Conservation (phyloP, 75 land plant species). For the Ceratopteris richardii region DNA sequence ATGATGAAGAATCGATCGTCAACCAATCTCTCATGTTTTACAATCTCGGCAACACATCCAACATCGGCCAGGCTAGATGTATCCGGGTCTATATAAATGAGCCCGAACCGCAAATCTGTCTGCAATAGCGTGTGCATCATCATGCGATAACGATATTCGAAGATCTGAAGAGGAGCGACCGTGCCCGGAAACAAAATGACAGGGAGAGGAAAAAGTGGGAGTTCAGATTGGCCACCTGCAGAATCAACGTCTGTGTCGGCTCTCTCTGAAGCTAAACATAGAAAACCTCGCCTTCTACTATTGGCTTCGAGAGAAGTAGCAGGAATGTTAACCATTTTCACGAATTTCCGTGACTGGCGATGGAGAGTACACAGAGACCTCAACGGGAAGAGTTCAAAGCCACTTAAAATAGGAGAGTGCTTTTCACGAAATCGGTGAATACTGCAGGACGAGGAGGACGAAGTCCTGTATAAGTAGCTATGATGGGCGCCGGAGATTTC, state of each 20-base stretch:
- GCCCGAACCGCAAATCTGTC: constrained; percentile 92
- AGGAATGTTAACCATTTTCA: too few species aligned
- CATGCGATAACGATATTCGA: constrained; percentile 95
- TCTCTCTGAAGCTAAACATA: constrained; percentile 2
- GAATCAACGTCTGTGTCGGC: constrained; percentile 31
- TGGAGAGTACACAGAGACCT: too few species aligned
- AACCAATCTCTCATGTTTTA: constrained; percentile 88
- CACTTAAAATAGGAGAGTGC: too few species aligned
- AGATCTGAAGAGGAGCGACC: constrained; percentile 83
- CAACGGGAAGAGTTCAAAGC: too few species aligned
- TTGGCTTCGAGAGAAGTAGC: too few species aligned
- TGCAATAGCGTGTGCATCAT: constrained; percentile 99
- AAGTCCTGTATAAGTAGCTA: too few species aligned
- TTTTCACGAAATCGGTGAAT: too few species aligned
- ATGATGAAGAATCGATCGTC: constrained; percentile 95
- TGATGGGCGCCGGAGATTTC: too few species aligned
- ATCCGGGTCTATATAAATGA: constrained; percentile 63
- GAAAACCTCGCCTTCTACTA: too few species aligned
- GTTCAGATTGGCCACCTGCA: too few species aligned
- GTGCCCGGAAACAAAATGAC: constrained; percentile 93
- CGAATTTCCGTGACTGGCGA: too few species aligned
- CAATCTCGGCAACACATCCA: constrained; percentile 91
- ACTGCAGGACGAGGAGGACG: too few species aligned
- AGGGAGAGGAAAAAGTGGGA: constrained; percentile 84
- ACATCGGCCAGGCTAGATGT: constrained; percentile 54